Evolutionary conservation across 371 early-diverging fungal genomes (phyloP).

Genomic region (Mortierella sp.): DNA sequence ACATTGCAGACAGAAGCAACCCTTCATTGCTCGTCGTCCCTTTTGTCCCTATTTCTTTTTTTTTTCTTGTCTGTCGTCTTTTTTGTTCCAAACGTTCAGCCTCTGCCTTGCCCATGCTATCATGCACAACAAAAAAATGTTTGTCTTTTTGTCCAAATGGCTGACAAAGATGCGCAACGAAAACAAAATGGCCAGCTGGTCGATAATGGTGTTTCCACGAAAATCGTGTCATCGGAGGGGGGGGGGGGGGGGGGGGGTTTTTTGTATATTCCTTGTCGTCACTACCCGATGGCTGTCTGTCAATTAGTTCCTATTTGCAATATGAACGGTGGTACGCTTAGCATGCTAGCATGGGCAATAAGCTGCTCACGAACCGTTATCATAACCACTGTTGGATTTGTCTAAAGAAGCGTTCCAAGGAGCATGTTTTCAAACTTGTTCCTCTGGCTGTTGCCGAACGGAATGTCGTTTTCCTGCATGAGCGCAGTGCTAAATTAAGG

Average conservation of each 20-base stretch:
- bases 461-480: slow-evolving; percentile 32
- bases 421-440: slow-evolving; percentile 58
- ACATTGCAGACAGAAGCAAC: not conserved
- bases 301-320: too few relatives aligned
- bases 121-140: not conserved
- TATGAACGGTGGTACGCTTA: too few relatives aligned
- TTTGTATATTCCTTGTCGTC: too few relatives aligned
- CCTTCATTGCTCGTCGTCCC: not conserved
- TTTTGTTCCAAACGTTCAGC: not conserved
- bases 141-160: not conserved
- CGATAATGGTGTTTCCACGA: too few relatives aligned
- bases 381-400: too few relatives aligned
- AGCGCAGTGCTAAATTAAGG: slow-evolving; percentile 24
- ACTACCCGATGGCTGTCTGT: too few relatives aligned
- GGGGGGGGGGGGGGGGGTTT: too few relatives aligned
- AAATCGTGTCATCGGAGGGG: too few relatives aligned
- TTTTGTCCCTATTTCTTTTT: not conserved
- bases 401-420: slow-evolving; percentile 29
- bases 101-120: not conserved
- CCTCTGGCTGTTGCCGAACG: slow-evolving; percentile 31
- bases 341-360: too few relatives aligned
- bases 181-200: too few relatives aligned
- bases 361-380: too few relatives aligned
- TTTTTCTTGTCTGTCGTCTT: not conserved
- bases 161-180: not conserved